A percentile compares a stretch with the other conserved stretches of the same genome.
Conservation (phyloP, 2,329 filamentous ascomycete genomes). For the Exophiala sideris region DNA sequence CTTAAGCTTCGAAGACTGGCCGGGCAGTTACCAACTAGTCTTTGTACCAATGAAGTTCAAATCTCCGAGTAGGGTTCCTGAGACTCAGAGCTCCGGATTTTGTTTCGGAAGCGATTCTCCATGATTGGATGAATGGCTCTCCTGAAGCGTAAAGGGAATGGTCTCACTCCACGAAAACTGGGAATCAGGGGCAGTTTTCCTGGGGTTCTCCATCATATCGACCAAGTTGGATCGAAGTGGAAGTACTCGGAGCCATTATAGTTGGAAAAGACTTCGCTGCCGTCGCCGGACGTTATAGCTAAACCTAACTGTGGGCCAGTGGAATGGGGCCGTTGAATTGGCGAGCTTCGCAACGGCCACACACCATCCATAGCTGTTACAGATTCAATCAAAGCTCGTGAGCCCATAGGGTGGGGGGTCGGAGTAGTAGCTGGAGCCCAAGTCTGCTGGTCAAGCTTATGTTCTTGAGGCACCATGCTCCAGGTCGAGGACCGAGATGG, state of each 20-base stretch:
- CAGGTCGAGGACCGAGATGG: background rate
- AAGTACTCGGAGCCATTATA: background rate
- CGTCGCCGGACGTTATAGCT: constrained; percentile 1
- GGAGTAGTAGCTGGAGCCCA: background rate
- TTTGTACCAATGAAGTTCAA: too few species aligned
- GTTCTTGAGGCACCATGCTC: background rate
- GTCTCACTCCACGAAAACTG: background rate
- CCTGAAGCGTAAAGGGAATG: too few species aligned
- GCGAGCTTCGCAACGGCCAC: background rate
- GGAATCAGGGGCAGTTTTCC: background rate
- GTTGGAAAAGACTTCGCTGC: background rate
- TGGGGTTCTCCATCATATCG: background rate
- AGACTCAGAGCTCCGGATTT: too few species aligned
- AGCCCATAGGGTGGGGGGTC: background rate
- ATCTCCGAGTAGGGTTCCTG: too few species aligned
- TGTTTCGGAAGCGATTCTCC: too few species aligned
- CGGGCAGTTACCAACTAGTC: too few species aligned
- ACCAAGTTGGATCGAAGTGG: background rate
- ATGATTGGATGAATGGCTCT: too few species aligned
- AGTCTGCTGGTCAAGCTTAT: background rate
- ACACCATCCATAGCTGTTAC: constrained; percentile 1
- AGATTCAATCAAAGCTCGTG: background rate
- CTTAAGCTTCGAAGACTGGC: too few species aligned
- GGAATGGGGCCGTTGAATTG: background rate
- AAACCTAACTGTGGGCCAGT: background rate